phyloP scores from a whole-genome alignment of 2,329 filamentous ascomycete genomes.

The Colletotrichum caudatum region DNA sequence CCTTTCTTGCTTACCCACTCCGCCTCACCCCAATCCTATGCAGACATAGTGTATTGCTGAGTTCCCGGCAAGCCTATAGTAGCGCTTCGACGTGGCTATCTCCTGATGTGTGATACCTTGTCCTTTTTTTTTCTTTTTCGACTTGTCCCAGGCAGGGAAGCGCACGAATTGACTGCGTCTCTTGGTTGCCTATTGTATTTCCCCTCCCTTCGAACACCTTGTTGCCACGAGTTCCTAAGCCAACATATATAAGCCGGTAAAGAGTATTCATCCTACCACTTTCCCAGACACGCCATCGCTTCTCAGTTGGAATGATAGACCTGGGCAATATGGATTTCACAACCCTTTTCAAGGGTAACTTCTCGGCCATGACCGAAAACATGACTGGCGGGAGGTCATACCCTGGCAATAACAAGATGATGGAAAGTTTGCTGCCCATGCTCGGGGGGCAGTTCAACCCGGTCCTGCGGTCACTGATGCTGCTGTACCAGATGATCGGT shows the following conservation, averaged over 20 bases:
- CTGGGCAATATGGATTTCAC: slow-evolving; percentile 38
- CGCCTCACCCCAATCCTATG: neutral
- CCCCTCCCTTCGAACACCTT: neutral
- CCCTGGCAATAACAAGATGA: slow-evolving; percentile 36
- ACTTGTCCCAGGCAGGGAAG: neutral
- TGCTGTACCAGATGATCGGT: slow-evolving; percentile 61
- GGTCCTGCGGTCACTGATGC: slow-evolving; percentile 39
- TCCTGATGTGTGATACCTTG: neutral
- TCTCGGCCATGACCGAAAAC: slow-evolving; percentile 39
- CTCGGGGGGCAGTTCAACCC: slow-evolving; percentile 43
- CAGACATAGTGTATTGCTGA: neutral
- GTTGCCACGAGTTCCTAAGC: neutral
- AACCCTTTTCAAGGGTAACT: slow-evolving; percentile 34
- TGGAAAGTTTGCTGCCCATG: slow-evolving; percentile 40
- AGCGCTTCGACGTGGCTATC: neutral
- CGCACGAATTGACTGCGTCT: neutral
- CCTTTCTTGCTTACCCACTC: neutral
- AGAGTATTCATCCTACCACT: neutral
- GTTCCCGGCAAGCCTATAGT: slow-evolving; percentile 7
- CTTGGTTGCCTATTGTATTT: slow-evolving; percentile 2
- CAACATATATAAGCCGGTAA: slow-evolving; percentile 2
- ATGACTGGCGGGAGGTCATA: slow-evolving; percentile 33
- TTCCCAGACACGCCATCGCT: neutral
- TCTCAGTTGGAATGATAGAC: slow-evolving; percentile 18
- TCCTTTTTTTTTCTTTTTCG: no score